These are phyloP conservation scores for Microascus cirrosus DNA, from an alignment of 2,329 filamentous ascomycete genomes.

Conservation along the genomic window DNA sequence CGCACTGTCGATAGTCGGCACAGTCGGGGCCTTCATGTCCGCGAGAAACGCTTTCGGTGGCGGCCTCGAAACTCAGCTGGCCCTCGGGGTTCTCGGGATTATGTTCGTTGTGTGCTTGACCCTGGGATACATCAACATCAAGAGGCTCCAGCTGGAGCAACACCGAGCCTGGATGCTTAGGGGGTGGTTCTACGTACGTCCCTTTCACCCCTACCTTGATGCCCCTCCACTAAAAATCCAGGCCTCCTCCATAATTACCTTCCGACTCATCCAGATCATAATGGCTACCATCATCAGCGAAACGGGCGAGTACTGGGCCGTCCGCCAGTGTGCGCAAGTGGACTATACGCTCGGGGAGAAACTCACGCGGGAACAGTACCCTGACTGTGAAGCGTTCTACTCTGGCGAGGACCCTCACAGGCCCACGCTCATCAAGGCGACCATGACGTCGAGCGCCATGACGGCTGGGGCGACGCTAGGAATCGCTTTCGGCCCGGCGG, in stretches of 20 bases:
- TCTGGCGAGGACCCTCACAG: constrained; percentile 6
- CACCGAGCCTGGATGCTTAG: constrained; percentile 52
- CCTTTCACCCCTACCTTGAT: not conserved
- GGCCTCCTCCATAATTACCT: constrained; percentile 38
- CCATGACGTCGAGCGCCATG: constrained; percentile 16
- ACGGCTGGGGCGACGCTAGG: constrained; percentile 30
- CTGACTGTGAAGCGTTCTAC: constrained; percentile 29
- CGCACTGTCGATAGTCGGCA: constrained; percentile 29
- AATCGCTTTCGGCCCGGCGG: constrained; percentile 35
- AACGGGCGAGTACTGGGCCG: constrained; percentile 13
- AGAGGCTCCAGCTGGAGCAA: constrained; percentile 46
- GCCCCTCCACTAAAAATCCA: constrained; percentile 10
- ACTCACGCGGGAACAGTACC: constrained; percentile 23
- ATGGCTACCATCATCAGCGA: constrained; percentile 24
- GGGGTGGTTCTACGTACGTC: constrained; percentile 30
- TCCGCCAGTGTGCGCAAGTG: constrained; percentile 35
- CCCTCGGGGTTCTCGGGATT: constrained; percentile 28
- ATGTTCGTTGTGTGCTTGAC: constrained; percentile 26
- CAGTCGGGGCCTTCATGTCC: constrained; percentile 40
- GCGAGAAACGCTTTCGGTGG: constrained; percentile 39
- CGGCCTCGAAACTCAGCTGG: constrained; percentile 30
- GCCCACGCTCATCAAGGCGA: constrained; percentile 16
- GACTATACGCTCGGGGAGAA: constrained; percentile 21
- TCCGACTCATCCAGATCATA: constrained; percentile 34
- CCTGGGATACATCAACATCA: constrained; percentile 43